Conservation (phyloP, 2,329 filamentous ascomycete genomes). For the Colletotrichum trifolii region DNA sequence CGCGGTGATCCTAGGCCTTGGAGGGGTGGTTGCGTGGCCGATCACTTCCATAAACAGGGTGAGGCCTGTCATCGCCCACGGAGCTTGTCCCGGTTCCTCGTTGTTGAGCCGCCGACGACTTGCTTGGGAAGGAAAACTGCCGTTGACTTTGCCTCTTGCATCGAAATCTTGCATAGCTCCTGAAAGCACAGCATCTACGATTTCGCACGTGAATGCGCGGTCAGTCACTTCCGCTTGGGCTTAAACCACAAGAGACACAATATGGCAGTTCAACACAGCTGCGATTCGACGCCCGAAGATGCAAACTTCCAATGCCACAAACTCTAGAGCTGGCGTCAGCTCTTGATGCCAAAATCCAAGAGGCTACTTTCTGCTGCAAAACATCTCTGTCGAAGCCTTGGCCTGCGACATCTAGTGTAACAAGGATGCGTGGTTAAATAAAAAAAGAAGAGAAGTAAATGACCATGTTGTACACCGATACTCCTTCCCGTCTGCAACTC, state of each 20-base stretch:
- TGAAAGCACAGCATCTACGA: too few relatives aligned
- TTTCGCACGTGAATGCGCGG: too few relatives aligned
- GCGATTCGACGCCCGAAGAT: conserved; percentile 20
- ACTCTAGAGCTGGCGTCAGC: conserved; percentile 14
- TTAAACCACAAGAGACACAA: not conserved
- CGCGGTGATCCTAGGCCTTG: not conserved
- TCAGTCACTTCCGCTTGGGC: too few relatives aligned
- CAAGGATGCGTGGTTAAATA: conserved; percentile 2
- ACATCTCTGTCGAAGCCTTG: conserved; percentile 16
- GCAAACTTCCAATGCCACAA: conserved; percentile 15
- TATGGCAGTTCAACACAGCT: not conserved
- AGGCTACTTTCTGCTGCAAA: conserved; percentile 17
- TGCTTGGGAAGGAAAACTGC: too few relatives aligned
- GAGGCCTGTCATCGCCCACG: conserved; percentile 8
- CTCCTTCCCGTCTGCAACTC: conserved; percentile 30
- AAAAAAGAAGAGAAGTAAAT: not conserved
- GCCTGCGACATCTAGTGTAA: conserved; percentile 21
- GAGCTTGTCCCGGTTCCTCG: not conserved
- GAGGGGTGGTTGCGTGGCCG: not conserved
- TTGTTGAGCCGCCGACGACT: too few relatives aligned
- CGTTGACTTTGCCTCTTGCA: too few relatives aligned
- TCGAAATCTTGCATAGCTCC: too few relatives aligned
- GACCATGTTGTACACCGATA: conserved; percentile 28
- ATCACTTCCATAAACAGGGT: conserved; percentile 3
- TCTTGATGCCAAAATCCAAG: conserved; percentile 24